Conservation (phyloP, 176 grass and related monocot genomes). For the Areca catechu region DNA sequence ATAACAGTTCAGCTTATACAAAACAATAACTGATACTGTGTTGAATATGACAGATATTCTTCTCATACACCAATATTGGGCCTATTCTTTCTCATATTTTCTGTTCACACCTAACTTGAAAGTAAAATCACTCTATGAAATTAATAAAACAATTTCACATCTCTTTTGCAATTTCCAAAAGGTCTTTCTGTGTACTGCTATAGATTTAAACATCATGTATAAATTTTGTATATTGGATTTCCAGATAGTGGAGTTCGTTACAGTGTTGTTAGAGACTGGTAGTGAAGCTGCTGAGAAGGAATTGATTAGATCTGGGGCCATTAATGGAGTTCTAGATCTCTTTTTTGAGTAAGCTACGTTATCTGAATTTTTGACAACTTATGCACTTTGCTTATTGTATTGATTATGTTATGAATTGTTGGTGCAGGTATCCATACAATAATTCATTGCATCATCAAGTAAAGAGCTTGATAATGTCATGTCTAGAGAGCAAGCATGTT, state of each 20-base stretch:
- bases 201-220: background rate
- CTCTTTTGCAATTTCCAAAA: too few species aligned
- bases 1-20: too few species aligned
- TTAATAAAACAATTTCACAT: too few species aligned
- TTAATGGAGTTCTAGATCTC: slow-evolving; percentile 14
- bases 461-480: slow-evolving; percentile 14
- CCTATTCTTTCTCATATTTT: background rate
- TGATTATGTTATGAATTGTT: background rate
- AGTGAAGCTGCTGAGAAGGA: slow-evolving; percentile 10
- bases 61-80: background rate
- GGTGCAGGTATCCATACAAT: slow-evolving; percentile 23
- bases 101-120: too few species aligned
- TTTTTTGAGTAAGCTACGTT: slow-evolving; percentile 23
- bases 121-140: too few species aligned
- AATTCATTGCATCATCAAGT: slow-evolving; percentile 24
- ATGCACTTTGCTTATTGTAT: background rate
- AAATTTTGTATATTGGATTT: background rate
- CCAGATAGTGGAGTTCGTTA: slow-evolving; percentile 20
- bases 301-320: slow-evolving; percentile 15
- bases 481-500: slow-evolving; percentile 8
- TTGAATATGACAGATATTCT: background rate
- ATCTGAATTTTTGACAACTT: background rate
- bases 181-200: too few species aligned
- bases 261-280: slow-evolving; percentile 18
- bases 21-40: too few species aligned